These are phyloP conservation scores for Aureobasidium sp. DNA, from an alignment of 2,329 filamentous ascomycete genomes.

Conservation along the genomic window DNA sequence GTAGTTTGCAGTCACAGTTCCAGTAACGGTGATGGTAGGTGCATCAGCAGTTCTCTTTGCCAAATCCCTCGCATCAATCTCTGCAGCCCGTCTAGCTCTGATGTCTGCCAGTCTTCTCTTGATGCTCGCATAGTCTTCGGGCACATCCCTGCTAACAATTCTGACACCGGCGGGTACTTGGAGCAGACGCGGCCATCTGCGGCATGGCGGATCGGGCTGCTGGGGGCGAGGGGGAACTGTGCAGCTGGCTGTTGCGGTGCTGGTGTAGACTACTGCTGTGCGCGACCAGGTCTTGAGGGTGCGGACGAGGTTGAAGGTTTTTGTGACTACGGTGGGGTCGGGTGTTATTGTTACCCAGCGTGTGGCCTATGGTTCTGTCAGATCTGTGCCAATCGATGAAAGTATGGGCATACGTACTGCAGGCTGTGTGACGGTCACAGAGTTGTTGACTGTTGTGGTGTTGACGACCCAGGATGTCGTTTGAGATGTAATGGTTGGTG, in stretches of 20 bases:
- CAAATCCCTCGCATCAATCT: constrained; percentile 20
- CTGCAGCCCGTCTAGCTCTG: constrained; percentile 8
- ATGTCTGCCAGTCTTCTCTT: constrained; percentile 19
- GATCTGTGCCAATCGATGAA: neutral
- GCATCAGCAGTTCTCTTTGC: constrained; percentile 32
- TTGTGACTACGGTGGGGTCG: neutral
- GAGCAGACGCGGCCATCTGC: constrained; percentile 30
- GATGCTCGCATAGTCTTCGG: constrained; percentile 24
- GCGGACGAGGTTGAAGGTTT: constrained; percentile 1
- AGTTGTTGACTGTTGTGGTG: constrained; percentile 17
- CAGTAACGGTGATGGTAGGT: constrained; percentile 30
- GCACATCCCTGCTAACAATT: constrained; percentile 17
- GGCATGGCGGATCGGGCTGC: constrained; percentile 30
- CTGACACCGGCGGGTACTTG: constrained; percentile 19
- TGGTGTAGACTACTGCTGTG: constrained; percentile 20
- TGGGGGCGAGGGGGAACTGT: constrained; percentile 28
- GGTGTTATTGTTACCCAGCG: constrained; percentile 7
- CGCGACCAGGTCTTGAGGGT: constrained; percentile 19
- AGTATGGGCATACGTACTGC: neutral
- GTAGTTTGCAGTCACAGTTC: constrained; percentile 27
- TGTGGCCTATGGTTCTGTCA: constrained; percentile 8
- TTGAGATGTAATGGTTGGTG: constrained; percentile 19
- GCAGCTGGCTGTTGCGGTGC: constrained; percentile 34
- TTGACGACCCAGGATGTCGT: constrained; percentile 19
- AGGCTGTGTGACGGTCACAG: constrained; percentile 16